phyloP scores from a whole-genome alignment of 1,139 yeast species.

The Hansenula sp. region DNA sequence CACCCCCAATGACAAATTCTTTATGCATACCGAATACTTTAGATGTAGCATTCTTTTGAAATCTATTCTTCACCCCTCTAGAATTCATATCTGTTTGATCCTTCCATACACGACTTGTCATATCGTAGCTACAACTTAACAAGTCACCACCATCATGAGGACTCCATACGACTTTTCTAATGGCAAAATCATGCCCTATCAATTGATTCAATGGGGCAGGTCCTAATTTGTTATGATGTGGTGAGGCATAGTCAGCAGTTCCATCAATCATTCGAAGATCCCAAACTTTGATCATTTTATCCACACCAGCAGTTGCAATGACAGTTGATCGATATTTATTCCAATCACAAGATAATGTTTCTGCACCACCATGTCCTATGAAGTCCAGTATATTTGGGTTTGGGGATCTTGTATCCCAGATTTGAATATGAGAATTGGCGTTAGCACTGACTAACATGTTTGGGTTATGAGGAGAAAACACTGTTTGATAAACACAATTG shows the following conservation, averaged over 20 bases:
- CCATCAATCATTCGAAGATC: slow-evolving; percentile 67
- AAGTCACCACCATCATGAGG: slow-evolving; percentile 77
- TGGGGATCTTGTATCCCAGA: slow-evolving; percentile 83
- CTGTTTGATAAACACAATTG: slow-evolving; percentile 73
- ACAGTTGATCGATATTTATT: slow-evolving; percentile 80
- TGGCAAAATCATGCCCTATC: slow-evolving; percentile 87
- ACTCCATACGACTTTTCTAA: slow-evolving; percentile 79
- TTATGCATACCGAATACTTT: slow-evolving; percentile 68
- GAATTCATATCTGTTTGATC: slow-evolving; percentile 60
- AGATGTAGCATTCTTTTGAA: slow-evolving; percentile 43
- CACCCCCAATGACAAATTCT: slow-evolving; percentile 93
- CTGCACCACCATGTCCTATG: slow-evolving; percentile 76
- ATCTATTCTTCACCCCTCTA: slow-evolving; percentile 39
- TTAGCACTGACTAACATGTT: slow-evolving; percentile 68
- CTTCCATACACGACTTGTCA: slow-evolving; percentile 86
- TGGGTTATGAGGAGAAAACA: slow-evolving; percentile 84
- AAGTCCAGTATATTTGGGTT: slow-evolving; percentile 51
- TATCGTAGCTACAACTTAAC: slow-evolving; percentile 81
- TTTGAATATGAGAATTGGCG: slow-evolving; percentile 72
- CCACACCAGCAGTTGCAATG: slow-evolving; percentile 88
- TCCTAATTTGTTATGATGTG: slow-evolving; percentile 44
- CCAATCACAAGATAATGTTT: slow-evolving; percentile 80
- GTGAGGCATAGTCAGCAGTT: slow-evolving; percentile 34
- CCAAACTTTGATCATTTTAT: slow-evolving; percentile 80
- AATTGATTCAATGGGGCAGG: slow-evolving; percentile 77